Percentiles rank a stretch among this genome's conserved stretches.
These are phyloP conservation scores for Aspergillus hancockii DNA, from an alignment of 495 filamentous ascomycete genomes.

Conservation along the genomic window DNA sequence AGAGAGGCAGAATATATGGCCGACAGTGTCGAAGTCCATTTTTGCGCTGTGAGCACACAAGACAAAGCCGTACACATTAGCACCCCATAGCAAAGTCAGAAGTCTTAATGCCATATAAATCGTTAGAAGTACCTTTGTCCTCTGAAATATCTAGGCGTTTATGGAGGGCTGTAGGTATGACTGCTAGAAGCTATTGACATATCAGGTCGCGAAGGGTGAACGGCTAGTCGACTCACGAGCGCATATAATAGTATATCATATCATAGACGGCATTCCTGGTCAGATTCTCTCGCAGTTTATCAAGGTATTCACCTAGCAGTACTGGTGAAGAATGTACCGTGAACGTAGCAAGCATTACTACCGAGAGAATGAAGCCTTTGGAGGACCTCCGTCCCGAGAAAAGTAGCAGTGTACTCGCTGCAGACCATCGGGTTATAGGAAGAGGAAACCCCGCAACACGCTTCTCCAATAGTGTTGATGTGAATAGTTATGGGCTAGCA, in stretches of 20 bases:
- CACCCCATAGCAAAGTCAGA: too few species aligned
- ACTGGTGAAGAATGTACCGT: constrained; percentile 4
- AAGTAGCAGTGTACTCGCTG: too few species aligned
- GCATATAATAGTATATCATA: constrained; percentile 79
- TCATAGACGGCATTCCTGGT: too few species aligned
- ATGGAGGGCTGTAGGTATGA: constrained; percentile 74
- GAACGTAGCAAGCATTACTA: constrained; percentile 8
- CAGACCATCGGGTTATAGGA: too few species aligned
- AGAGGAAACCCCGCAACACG: too few species aligned
- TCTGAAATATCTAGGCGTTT: constrained; percentile 55
- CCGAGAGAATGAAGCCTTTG: constrained; percentile 8
- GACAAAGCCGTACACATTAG: too few species aligned
- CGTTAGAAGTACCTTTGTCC: constrained; percentile 42
- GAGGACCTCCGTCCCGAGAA: constrained; percentile 11
- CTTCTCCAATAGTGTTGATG: too few species aligned
- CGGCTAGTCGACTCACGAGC: constrained; percentile 37
- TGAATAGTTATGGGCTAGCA: too few species aligned
- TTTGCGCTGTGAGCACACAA: constrained; percentile 49
- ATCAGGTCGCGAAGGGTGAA: neutral
- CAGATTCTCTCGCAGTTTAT: neutral
- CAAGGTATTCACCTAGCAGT: too few species aligned
- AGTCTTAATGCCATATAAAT: neutral
- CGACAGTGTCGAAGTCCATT: constrained; percentile 74
- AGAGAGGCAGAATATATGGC: constrained; percentile 74
- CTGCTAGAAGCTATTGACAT: constrained; percentile 62